Conservation (phyloP, 805 yeast species). For the Wickerhamiella azyma region DNA sequence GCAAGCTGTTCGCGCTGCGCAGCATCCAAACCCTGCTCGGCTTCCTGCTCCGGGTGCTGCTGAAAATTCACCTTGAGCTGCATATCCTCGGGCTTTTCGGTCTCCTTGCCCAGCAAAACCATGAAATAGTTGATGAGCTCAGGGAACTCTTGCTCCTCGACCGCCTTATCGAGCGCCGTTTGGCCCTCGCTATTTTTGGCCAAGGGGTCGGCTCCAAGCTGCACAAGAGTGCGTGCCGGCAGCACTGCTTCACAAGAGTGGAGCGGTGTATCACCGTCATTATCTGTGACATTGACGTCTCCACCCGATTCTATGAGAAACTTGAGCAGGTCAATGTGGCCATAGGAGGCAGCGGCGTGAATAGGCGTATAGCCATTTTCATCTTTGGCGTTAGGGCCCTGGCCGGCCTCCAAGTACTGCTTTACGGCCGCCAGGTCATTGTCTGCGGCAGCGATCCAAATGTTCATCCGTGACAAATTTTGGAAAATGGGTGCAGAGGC, state of each 20-base stretch:
- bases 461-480: slow-evolving; percentile 31
- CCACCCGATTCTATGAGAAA: slow-evolving; percentile 52
- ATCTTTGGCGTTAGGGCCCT: slow-evolving; percentile 63
- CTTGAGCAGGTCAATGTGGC: slow-evolving; percentile 53
- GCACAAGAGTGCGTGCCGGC: slow-evolving; percentile 54
- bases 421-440: slow-evolving; percentile 50
- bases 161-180: slow-evolving; percentile 59
- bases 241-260: slow-evolving; percentile 71
- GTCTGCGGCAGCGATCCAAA: slow-evolving; percentile 95
- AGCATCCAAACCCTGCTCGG: slow-evolving; percentile 11
- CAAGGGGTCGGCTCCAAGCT: slow-evolving; percentile 51
- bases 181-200: slow-evolving; percentile 58
- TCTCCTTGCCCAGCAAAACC: slow-evolving; percentile 28
- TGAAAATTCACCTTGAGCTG: slow-evolving; percentile 18
- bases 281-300: slow-evolving; percentile 66
- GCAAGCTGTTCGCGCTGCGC: slow-evolving; percentile 53
- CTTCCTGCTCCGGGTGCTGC: slow-evolving; percentile 30
- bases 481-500: neutral
- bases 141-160: slow-evolving; percentile 66
- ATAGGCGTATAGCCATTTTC: slow-evolving; percentile 92
- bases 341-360: slow-evolving; percentile 95
- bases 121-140: slow-evolving; percentile 57
- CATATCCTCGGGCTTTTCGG: slow-evolving; percentile 18
- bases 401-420: slow-evolving; percentile 37
- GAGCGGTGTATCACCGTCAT: slow-evolving; percentile 90